A percentile compares a stretch with the other conserved stretches of the same genome.
These are phyloP conservation scores for Ceratocystis papillata DNA, from an alignment of 2,329 filamentous ascomycete genomes.

Conservation along the genomic window DNA sequence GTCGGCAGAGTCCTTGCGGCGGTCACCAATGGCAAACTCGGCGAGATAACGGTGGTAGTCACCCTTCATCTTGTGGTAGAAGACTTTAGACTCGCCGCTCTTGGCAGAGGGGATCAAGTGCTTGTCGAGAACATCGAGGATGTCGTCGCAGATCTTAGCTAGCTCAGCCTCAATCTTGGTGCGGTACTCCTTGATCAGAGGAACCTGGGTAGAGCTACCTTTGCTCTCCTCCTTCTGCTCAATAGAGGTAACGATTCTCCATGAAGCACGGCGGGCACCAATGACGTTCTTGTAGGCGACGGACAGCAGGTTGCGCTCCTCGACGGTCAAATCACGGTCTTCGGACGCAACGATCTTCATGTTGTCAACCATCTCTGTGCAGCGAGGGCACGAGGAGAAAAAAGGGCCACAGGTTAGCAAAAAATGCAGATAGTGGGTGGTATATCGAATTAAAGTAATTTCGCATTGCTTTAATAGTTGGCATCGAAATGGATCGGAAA, in stretches of 20 bases:
- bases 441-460: slow-evolving; percentile 24
- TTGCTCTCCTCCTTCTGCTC: slow-evolving; percentile 99
- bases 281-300: slow-evolving; percentile 99
- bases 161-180: slow-evolving; percentile 97
- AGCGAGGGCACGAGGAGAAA: background rate
- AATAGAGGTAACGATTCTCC: slow-evolving; percentile 96
- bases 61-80: slow-evolving; percentile 99
- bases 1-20: slow-evolving; percentile 88
- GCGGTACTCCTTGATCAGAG: slow-evolving; percentile 94
- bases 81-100: slow-evolving; percentile 96
- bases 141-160: slow-evolving; percentile 94
- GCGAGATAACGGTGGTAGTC: slow-evolving; percentile 99
- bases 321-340: slow-evolving; percentile 71
- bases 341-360: slow-evolving; percentile 97
- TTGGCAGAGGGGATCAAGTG: slow-evolving; percentile 89
- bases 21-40: slow-evolving; percentile 89
- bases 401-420: slow-evolving; percentile 16
- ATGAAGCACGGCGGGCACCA: slow-evolving; percentile 88
- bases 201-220: slow-evolving; percentile 84
- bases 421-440: slow-evolving; percentile 12
- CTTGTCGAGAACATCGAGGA: slow-evolving; percentile 86
- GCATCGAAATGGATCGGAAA: slow-evolving; percentile 2
- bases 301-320: slow-evolving; percentile 94
- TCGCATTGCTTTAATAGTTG: background rate
- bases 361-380: slow-evolving; percentile 95